Conservation (phyloP, 768 basidiomycete species). For the Pleurotus eryngii region DNA sequence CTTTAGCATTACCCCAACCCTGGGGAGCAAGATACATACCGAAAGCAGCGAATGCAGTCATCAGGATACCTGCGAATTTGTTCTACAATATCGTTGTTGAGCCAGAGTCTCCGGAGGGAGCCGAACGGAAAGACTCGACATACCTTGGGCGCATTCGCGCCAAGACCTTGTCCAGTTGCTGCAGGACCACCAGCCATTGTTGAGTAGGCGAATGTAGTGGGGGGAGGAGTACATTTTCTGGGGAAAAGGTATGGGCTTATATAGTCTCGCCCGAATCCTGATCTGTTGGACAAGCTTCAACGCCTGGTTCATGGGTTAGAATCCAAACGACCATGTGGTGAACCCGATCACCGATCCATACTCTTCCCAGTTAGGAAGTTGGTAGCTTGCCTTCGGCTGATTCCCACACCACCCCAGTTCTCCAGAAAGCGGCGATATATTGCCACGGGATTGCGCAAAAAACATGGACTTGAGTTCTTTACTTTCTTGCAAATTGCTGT, state of each 20-base stretch:
- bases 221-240: conserved; percentile 9
- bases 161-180: conserved; percentile 28
- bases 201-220: conserved; percentile 8
- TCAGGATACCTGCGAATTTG: conserved; percentile 38
- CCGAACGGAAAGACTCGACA: neutral
- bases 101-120: neutral
- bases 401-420: conserved; percentile 4
- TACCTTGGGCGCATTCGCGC: conserved; percentile 32
- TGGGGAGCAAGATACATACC: conserved; percentile 33
- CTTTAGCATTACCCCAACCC: neutral
- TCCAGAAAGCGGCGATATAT: neutral
- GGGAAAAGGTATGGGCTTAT: neutral
- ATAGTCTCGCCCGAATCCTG: neutral
- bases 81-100: conserved; percentile 19
- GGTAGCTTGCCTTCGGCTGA: neutral
- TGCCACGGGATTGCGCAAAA: conserved; percentile 5
- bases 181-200: conserved; percentile 40
- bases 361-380: neutral
- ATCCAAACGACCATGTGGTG: conserved; percentile 1
- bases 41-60: conserved; percentile 32
- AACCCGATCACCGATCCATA: conserved; percentile 1
- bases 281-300: neutral
- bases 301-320: conserved; percentile 7
- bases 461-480: neutral
- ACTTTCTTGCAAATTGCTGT: neutral